phyloP scores from a whole-genome alignment of 768 basidiomycete genomes.

The Xerocomellus chrysenteron region DNA sequence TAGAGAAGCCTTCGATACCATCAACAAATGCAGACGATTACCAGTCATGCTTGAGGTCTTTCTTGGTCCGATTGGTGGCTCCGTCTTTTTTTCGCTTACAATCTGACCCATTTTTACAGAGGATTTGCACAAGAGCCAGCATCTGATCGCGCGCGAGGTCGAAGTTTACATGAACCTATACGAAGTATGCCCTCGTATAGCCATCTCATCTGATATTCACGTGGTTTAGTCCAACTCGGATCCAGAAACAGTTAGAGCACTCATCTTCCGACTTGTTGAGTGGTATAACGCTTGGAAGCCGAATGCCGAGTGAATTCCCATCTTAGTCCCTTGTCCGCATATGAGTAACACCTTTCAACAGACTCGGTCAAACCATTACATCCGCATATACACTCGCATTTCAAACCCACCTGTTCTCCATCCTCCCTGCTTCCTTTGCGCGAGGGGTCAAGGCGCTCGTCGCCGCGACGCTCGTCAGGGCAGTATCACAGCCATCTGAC shows the following conservation, averaged over 20 bases:
- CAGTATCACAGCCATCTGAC: slow-evolving; percentile 22
- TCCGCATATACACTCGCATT: slow-evolving; percentile 66
- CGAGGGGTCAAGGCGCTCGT: slow-evolving; percentile 67
- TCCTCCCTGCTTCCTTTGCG: slow-evolving; percentile 67
- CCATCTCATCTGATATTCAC: not conserved
- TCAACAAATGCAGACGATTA: slow-evolving; percentile 59
- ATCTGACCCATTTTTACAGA: slow-evolving; percentile 40
- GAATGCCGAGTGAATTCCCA: slow-evolving; percentile 51
- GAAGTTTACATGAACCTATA: slow-evolving; percentile 55
- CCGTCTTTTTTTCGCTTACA: not conserved
- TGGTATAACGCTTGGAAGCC: slow-evolving; percentile 83
- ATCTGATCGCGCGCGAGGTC: slow-evolving; percentile 63
- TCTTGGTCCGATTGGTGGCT: slow-evolving; percentile 48
- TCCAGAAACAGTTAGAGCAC: slow-evolving; percentile 47
- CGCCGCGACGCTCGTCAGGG: slow-evolving; percentile 48
- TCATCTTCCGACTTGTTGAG: slow-evolving; percentile 59
- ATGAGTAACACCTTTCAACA: slow-evolving; percentile 27
- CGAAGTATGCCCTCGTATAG: slow-evolving; percentile 44
- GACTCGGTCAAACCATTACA: slow-evolving; percentile 59
- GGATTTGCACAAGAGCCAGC: slow-evolving; percentile 56
- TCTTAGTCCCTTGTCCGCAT: not conserved
- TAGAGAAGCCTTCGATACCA: slow-evolving; percentile 53
- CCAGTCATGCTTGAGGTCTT: slow-evolving; percentile 69
- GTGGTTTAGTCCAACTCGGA: slow-evolving; percentile 43
- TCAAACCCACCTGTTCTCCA: slow-evolving; percentile 72